These are phyloP conservation scores for Acanthamoeba polyphaga DNA, from an alignment of 208 protist genomes.

Conservation along the genomic window DNA sequence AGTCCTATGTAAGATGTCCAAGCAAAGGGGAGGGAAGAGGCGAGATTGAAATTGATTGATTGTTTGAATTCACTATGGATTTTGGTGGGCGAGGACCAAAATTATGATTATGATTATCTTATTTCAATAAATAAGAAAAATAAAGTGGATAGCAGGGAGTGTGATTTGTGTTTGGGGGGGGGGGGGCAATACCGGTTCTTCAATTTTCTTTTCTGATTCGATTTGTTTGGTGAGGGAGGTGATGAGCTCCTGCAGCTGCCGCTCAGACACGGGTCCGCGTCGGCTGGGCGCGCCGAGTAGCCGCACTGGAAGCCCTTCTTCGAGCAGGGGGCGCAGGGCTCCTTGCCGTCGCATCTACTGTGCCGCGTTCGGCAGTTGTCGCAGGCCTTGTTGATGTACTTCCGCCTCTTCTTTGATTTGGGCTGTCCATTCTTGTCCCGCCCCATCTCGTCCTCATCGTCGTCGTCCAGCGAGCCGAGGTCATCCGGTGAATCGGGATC, in stretches of 20 bases:
- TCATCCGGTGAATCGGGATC: conserved; percentile 44
- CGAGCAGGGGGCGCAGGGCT: conserved; percentile 28
- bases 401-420: conserved; percentile 47
- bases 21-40: too few species aligned
- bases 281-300: conserved; percentile 53
- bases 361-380: conserved; percentile 68
- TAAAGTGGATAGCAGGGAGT: not conserved
- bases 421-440: conserved; percentile 49
- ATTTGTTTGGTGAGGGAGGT: conserved; percentile 66
- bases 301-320: conserved; percentile 72
- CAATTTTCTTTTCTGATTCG: conserved; percentile 72
- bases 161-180: not conserved
- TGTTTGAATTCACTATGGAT: too few species aligned
- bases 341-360: conserved; percentile 72
- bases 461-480: conserved; percentile 18
- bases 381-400: conserved; percentile 74
- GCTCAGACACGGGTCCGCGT: conserved; percentile 61
- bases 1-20: conserved; percentile 26
- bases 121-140: not conserved
- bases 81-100: too few species aligned
- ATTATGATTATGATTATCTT: too few species aligned
- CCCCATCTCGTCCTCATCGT: conserved; percentile 17
- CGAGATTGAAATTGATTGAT: too few species aligned
- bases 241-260: conserved; percentile 74
- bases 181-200: conserved; percentile 53